Evolutionary conservation across 2,329 filamentous ascomycete genomes (phyloP), one percentile per base, ranked within the genome.

Genomic region (Arthroderma sp.): DNA sequence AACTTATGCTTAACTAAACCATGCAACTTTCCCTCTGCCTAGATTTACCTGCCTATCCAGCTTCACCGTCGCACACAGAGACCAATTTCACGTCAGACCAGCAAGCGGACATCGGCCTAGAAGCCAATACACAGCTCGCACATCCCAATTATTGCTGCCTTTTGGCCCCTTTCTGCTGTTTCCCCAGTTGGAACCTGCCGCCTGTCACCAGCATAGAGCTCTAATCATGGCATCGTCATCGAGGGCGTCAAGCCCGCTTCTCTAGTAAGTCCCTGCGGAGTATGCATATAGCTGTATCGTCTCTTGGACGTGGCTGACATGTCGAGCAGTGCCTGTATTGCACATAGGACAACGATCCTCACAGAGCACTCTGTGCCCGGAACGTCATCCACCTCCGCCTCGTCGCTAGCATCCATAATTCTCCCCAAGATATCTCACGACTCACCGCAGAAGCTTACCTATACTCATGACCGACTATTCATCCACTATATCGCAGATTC

Each of bases 401-500:
- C 89, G 3, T 90, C 86, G 11, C 86, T 97, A 66, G 89, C 91
- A 64, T 93, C 90, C 47, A 79, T 96, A 66, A 90, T 98, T 76
- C 88, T 98, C 47, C 93, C 94, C 59, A 95, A 95, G 73, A 95
- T 98, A 77, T 79, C 81, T 57, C 93, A 98, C 76, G 75, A 78
- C 62, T 76, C 80, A 31, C 79, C 90, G 0, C 84, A 95, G 68
- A 96, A 96, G 74, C 82, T 95, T 63, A 97, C 91, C 56, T 96
- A 95, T 76, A 94, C 89, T 41, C 90, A 96, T 73, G 87, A 90
- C 74, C 79, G 85, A 60, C 85, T 94, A 72, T 89, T 93, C 78
- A 93, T 97, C 72, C 91, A 98, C 79, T 96, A 95, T 78, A 87
- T 97, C 68, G 82, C 91, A 67, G 87, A 93, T 68, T 84, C 89